Base-by-base conservation (phyloP, 2,329 filamentous ascomycete species). In the Tolypocladium tropicale region DNA sequence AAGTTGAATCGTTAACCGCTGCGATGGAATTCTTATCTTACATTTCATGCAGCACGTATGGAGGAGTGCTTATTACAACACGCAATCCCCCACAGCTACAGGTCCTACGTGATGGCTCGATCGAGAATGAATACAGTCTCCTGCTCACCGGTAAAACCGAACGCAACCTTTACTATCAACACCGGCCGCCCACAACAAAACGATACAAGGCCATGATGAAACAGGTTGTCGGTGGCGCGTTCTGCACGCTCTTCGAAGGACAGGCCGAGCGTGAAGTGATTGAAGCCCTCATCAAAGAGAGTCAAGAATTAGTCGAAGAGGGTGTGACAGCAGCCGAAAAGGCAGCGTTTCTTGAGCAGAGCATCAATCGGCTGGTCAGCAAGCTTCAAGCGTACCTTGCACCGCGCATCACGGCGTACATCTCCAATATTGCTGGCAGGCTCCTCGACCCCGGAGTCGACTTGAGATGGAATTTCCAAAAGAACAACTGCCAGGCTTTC, bases 121-220 rank as follows among this genome's bases (percentile, higher is more conserved):
- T 59, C 18, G 60, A 60, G 30, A 59, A 62, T 11, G 56, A 64
- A 9, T 41, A 58, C 12, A 64, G 62, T 25, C 60, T 65, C 37
- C 53, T 67, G 2, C 59, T 65, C 23, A 60, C 60, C 6, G 59
- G 58, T 10, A 58, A 59, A 0, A 52, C 56, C 9, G 57, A 62
- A n/a, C 56, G 62, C 53, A 21, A 33, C 55, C 21, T 66, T 52
- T 46, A 54, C 59, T 32, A 59, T 46, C 32, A 65, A 55, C 54
- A 34, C 56, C 28, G 63, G 46, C 59, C 57, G 41, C 30, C 43
- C 6, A 16, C 50, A 11, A 61, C 53, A 2, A 72, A 71, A 57
- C 64, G 68, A 37, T 71, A 69, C 62, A 72, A 72, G 46, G 65
- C 65, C 33, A 61, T 73, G 49, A 67, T 74, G 68, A 75, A 75